Evolutionary conservation across 129 eudicot species (phyloP), one percentile per base, ranked within the genome.

Genomic region (Ambrosia trifida): DNA sequence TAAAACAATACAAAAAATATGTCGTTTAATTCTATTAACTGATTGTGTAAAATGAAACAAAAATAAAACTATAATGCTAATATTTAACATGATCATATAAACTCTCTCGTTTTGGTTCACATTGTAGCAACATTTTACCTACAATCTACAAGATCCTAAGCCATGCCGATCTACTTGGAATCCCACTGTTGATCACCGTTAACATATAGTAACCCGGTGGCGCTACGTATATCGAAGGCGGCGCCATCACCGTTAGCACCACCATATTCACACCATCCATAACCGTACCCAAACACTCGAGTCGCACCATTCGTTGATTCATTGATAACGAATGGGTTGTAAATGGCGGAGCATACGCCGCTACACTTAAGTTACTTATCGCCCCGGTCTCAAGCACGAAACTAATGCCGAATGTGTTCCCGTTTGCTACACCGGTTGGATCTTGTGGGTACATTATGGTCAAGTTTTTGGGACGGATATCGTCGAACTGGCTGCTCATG

Each of bases 201-300:
- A 89, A 33, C 93, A 86, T 68, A 33, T 89, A 89, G 75, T 64
- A 80, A 6, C 96, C 90, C 3, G 93, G 72, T 5, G 93, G 96
- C 14, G 93, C 88, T 2, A 80, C 89, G 30, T 77, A 47, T 8
- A 79, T 54, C 6, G 88, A 77, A 2, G 85, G 82, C 4, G 93
- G 94, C 50, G 82, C 89, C 56, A 78, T 80, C 78, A 84, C 77
- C 9, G 45, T 50, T 1, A 85, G 85, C 66, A n/a, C 74, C 47
- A 78, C 54, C 79, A 24, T 43, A 41, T 77, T 82, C 31, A 10
- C 68, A 18, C 51, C 44, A 43, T 28, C 56, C 47, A 46, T 54
- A 20, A 12, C 76, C 75, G 73, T 28, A 13, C 53, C 76, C 72
- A 35, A 68, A 73, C 82, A 76, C 79, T 67, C 76, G 16, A 86